Evolutionary conservation across 306 rosid species (phyloP), one percentile per base, ranked within the genome.

Genomic region (Quercus mongolica): DNA sequence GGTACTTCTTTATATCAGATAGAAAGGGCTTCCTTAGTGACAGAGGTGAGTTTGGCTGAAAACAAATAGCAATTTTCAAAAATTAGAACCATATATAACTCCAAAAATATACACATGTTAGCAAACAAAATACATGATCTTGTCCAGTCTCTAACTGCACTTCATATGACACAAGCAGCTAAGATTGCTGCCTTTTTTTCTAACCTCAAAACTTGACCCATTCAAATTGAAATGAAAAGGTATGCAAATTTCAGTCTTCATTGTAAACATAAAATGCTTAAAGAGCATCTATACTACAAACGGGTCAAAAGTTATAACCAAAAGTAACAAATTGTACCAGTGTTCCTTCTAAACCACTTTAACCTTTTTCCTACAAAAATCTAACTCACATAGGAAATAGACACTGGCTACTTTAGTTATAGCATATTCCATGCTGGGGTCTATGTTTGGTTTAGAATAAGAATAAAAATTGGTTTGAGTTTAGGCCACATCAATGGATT

Each of bases 41-140:
- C 68, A 82, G 82, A 76, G 98, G 97, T 46, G 97, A 89, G 87
- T 71, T 90, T 30, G 88, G 84, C 99, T 95, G 92, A 69, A 81
- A 80, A 57, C 12, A 73, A 21, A 19, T 35, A 28, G 67, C 63
- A 73, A 70, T 25, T 71, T 73, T 61, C 46, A 61, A 76, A 54
- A 73, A 51, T 73, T 35, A 76, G 81, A 23, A n/a, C 46, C 30
- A 51, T 76, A 35, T 41, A 15, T 3, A 38, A 58, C 9, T 44
- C n/a, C 38, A 61, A 3, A 57, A 56, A 33, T 62, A 56, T 14
- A 3, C 46, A 57, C 31, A 73, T 14, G 3, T 58, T 65, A 67
- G 17, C 68, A 83, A 31, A 52, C 30, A 57, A 18, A 68, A 2
- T 19, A 14, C 49, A 10, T 8, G 20, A 3, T 23, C 17, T 62